Evolutionary conservation across 2,329 filamentous ascomycete genomes (phyloP), one percentile per base, ranked within the genome.

Genomic region (Aspergillus carbonarius): DNA sequence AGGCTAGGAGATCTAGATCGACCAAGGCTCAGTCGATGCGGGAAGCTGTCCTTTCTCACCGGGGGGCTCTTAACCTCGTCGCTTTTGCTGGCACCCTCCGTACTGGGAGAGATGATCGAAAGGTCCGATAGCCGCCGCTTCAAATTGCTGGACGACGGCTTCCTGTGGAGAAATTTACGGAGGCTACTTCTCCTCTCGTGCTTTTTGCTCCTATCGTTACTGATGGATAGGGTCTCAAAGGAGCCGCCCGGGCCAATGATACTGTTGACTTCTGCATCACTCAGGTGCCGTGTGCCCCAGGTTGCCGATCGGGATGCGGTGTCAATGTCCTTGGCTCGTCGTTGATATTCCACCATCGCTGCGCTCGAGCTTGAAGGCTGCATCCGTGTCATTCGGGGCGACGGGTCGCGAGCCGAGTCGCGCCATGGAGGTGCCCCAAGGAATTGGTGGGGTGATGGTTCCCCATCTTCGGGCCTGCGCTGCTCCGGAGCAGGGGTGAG

Each of bases 301-400:
- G 83, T 86, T 17, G 83, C 83, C 47, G 79, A 76, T 48, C 83
- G 77, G 13, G 83, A 85, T 46, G 79, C 76, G 8, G 78, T 79
- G 52, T 85, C 83, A 15, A 82, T 73, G 54, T 84, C 82, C 46
- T 76, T 78, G 4, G 80, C 80, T 50, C 79, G 77, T 62, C 76
- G 72, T 32, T 76, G 69, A 63, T 80, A 86, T 40, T 78, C 76
- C 70, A 79, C 75, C 68, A 85, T 85, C n/a, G 83, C 83, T 40
- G 79, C 80, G 63, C 78, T 82, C 0, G 83, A 83, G 8, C 77
- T 83, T 40, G 71, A 69, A n/a, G 82, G 82, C 60, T 85, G 83
- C 60, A 70, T 61, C 62, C 69, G 60, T 13, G 71, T 68, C 42
- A 68, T 69, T 23, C 64, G 67, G 25, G 66, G 70, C 9, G 68